phyloP scores from a whole-genome alignment of 2,329 filamentous ascomycete species.

The Paraphaeosphaeria minitans region DNA sequence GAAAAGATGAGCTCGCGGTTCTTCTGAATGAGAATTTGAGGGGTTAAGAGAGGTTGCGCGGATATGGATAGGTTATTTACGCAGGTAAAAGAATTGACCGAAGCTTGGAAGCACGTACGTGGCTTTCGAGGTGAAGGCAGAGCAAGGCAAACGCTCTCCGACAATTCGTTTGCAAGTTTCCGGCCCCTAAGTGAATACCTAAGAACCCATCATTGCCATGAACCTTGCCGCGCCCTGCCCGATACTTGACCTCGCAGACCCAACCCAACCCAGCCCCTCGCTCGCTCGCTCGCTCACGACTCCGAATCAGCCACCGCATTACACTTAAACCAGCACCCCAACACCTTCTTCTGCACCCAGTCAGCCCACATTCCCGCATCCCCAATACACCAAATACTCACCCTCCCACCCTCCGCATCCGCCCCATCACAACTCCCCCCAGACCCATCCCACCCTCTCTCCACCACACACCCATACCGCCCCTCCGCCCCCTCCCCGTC shows the following conservation, averaged over 20 bases:
- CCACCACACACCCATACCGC: background rate
- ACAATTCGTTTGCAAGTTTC: too few species aligned
- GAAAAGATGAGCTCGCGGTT: background rate
- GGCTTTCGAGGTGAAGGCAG: background rate
- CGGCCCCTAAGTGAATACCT: too few species aligned
- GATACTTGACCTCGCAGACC: background rate
- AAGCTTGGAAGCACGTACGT: background rate
- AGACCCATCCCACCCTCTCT: background rate
- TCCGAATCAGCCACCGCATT: background rate
- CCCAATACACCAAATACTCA: background rate
- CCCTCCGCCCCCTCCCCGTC: background rate
- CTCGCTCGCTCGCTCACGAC: background rate
- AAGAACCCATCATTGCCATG: too few species aligned
- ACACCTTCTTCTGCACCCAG: background rate
- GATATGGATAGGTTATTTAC: background rate
- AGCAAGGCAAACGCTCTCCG: background rate
- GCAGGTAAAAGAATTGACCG: background rate
- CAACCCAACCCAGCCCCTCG: too few species aligned
- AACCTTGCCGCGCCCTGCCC: too few species aligned
- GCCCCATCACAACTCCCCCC: background rate
- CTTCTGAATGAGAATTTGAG: background rate
- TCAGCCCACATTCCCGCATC: background rate
- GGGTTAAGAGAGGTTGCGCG: background rate
- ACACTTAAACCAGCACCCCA: slow-evolving; percentile 6
- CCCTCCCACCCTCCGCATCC: background rate